Percentiles rank a stretch among this genome's conserved stretches.
phyloP scores from a whole-genome alignment of 2,329 filamentous ascomycete genomes.

The Colletotrichum viniferum region DNA sequence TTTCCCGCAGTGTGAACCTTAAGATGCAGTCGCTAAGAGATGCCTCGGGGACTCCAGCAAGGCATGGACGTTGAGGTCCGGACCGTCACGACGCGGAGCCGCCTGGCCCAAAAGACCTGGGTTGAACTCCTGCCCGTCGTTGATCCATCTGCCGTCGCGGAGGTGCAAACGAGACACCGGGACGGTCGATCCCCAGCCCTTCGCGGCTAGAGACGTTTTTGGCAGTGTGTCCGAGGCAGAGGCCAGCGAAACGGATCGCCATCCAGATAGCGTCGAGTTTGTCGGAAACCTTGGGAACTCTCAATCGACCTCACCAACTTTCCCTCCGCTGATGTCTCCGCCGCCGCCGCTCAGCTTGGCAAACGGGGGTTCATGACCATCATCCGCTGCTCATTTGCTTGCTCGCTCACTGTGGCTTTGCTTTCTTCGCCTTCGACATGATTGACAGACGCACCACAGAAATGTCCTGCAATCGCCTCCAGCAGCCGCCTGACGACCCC shows the following conservation, averaged over 20 bases:
- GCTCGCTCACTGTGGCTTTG: not conserved
- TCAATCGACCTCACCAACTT: not conserved
- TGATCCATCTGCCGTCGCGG: not conserved
- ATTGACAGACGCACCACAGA: not conserved
- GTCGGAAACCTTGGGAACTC: not conserved
- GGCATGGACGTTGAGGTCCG: not conserved
- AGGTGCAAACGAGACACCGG: not conserved
- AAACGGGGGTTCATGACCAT: not conserved
- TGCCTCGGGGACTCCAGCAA: not conserved
- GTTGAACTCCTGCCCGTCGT: not conserved
- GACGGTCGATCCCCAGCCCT: not conserved
- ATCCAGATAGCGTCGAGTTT: not conserved
- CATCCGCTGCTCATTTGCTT: rapidly evolving
- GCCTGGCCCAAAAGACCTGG: not conserved
- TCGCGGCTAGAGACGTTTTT: not conserved
- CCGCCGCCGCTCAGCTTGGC: not conserved
- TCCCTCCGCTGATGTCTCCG: not conserved
- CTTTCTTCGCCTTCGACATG: not conserved
- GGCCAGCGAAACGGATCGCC: not conserved
- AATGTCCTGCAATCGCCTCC: not conserved
- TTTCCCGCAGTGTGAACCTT: not conserved
- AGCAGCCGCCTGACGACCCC: not conserved
- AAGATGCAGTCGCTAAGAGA: not conserved
- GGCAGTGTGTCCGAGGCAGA: conserved; percentile 4
- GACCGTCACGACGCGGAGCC: not conserved